These are phyloP conservation scores for Komagataella phaffii DNA, from an alignment of 805 yeast species.

Conservation along the genomic window DNA sequence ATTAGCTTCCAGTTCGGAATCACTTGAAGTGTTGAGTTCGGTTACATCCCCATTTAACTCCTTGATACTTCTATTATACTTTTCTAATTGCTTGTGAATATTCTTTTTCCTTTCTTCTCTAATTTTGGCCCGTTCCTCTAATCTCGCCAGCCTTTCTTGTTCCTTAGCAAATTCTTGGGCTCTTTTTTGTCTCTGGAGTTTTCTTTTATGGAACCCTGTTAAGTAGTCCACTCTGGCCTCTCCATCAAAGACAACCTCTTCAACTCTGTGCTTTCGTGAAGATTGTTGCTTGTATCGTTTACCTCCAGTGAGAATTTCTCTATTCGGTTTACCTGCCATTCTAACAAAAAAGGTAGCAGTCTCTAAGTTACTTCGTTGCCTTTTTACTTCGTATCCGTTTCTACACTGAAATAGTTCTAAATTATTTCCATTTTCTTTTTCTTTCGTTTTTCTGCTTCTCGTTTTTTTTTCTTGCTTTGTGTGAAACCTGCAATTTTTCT, in stretches of 20 bases:
- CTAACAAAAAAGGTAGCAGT: neutral
- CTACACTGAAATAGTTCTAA: neutral
- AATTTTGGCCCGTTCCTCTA: constrained; percentile 62
- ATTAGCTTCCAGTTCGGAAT: constrained; percentile 9
- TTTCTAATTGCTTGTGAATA: constrained; percentile 47
- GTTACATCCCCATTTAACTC: neutral
- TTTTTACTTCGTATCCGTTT: neutral
- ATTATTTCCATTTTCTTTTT: too few species aligned
- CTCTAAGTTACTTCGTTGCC: neutral
- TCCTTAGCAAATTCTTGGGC: constrained; percentile 71
- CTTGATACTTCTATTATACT: constrained; percentile 26
- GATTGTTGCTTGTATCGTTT: constrained; percentile 63
- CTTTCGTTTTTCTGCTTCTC: neutral
- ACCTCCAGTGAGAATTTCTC: constrained; percentile 84
- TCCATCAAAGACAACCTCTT: constrained; percentile 75
- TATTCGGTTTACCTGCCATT: constrained; percentile 29
- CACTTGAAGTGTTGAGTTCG: neutral
- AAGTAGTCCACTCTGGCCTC: constrained; percentile 70
- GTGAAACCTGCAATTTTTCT: too few species aligned
- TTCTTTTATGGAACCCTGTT: constrained; percentile 94
- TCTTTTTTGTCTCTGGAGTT: constrained; percentile 74
- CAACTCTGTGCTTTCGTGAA: constrained; percentile 54
- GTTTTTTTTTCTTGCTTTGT: neutral
- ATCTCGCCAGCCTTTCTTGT: constrained; percentile 54
- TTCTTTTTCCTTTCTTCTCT: constrained; percentile 61